phyloP scores from a whole-genome alignment of 208 protist species.

The Herpetomonas muscarum region DNA sequence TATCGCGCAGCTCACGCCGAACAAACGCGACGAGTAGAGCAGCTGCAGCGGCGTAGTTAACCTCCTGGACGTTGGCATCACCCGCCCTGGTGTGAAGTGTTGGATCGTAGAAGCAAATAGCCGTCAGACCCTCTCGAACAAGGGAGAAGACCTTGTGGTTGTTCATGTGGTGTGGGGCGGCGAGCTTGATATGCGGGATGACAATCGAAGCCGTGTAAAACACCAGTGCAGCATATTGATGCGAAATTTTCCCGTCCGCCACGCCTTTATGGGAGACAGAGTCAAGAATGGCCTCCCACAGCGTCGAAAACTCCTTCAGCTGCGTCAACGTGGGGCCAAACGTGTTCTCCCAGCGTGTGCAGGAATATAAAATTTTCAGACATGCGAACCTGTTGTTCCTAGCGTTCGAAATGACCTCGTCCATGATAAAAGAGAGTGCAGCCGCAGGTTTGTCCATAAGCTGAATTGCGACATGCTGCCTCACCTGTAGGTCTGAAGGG shows the following conservation, averaged over 20 bases:
- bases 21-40: conserved; percentile 74
- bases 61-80: conserved; percentile 20
- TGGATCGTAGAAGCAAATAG: conserved; percentile 65
- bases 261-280: conserved; percentile 50
- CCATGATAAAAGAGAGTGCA: conserved; percentile 54
- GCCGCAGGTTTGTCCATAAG: conserved; percentile 69
- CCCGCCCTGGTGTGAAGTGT: neutral
- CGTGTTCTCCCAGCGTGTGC: conserved; percentile 72
- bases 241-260: conserved; percentile 28
- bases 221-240: conserved; percentile 59
- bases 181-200: conserved; percentile 85
- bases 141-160: conserved; percentile 50
- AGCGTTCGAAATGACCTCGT: conserved; percentile 50
- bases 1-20: conserved; percentile 79
- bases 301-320: conserved; percentile 55
- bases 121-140: conserved; percentile 51
- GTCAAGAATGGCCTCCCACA: conserved; percentile 75
- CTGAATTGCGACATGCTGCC: conserved; percentile 71
- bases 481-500: conserved; percentile 57
- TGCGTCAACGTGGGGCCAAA: conserved; percentile 80
- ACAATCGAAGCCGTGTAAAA: conserved; percentile 75
- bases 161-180: conserved; percentile 78
- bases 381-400: conserved; percentile 37
- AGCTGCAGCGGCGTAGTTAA: conserved; percentile 70
- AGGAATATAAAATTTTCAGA: conserved; percentile 82